These are phyloP conservation scores for Capsicum chinense DNA, from an alignment of 257 asterid genomes.

Conservation along the genomic window DNA sequence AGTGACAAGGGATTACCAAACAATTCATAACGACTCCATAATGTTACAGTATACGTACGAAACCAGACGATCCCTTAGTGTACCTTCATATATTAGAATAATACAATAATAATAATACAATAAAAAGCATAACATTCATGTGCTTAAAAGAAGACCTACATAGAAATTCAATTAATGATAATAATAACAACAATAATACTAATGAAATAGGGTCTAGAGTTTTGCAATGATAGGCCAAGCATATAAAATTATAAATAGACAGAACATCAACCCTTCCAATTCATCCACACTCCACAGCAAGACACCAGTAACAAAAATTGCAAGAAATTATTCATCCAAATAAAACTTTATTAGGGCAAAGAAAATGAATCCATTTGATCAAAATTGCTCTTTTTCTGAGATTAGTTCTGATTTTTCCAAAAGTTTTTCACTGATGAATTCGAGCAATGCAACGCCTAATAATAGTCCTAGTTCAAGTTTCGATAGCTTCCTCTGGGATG, in stretches of 20 bases:
- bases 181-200: neutral
- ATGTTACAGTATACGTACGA: no score
- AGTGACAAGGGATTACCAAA: no score
- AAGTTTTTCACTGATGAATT: neutral
- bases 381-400: slow-evolving; percentile 29
- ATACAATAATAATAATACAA: neutral
- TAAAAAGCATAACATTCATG: neutral
- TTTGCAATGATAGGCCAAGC: neutral
- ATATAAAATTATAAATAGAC: neutral
- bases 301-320: neutral
- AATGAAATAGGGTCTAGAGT: neutral
- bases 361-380: neutral
- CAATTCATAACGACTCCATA: no score
- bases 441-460: neutral
- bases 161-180: neutral
- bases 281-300: neutral
- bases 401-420: slow-evolving; percentile 30
- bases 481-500: neutral
- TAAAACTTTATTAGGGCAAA: neutral
- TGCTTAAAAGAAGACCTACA: neutral
- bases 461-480: slow-evolving; percentile 19
- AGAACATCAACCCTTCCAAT: neutral
- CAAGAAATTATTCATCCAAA: neutral
- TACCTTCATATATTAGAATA: neutral
- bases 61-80: no score